Base-by-base conservation (phyloP, 140 eudicot species). In the Flaveria floridana region DNA sequence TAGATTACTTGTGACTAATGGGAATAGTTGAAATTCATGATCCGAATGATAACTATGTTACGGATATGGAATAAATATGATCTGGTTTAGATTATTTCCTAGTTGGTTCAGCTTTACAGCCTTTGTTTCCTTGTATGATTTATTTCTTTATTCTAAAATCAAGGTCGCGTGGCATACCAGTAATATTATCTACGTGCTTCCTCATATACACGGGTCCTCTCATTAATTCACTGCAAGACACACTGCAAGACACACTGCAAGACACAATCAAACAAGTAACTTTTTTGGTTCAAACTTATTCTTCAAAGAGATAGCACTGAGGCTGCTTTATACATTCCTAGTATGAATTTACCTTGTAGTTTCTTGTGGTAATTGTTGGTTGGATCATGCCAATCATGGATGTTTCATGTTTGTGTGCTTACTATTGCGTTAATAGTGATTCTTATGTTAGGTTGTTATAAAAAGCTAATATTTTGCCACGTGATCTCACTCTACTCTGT, bases 31-130 rank as follows among this genome's bases (percentile, higher is more conserved):
- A 59, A 71, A 76, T 65, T 73, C 50, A 39, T 66, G 80, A 70
- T 58, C 50, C 41, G 69, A 65, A 65, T 65, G 53, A 73, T 73
- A 79, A 44, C 53, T 30, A 64, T 65, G 56, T 18, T 57, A 57
- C 82, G 30, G 12, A 64, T 70, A 20, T 67, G 63, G 83, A 50
- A 78, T 66, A 67, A 19, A 68, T 51, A 44, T 74, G 39, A 68
- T 52, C 42, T 34, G 46, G 14, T 78, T 15, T 62, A 39, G 37
- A 63, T 78, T 61, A 7, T 72, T 52, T 64, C 82, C 77, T 20
- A 30, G 57, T 63, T 78, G 50, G 66, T 30, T 61, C 77, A 78
- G 26, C 53, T 46, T 62, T 48, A 15, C 70, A 58, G 34, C 55
- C 55, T 16, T 70, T 70, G 16, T 63, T 48, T 47, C 30, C 57